Evolutionary conservation across 768 basidiomycete species (phyloP), one percentile per base, ranked within the genome.

Genomic region (Serendipita vermifera): DNA sequence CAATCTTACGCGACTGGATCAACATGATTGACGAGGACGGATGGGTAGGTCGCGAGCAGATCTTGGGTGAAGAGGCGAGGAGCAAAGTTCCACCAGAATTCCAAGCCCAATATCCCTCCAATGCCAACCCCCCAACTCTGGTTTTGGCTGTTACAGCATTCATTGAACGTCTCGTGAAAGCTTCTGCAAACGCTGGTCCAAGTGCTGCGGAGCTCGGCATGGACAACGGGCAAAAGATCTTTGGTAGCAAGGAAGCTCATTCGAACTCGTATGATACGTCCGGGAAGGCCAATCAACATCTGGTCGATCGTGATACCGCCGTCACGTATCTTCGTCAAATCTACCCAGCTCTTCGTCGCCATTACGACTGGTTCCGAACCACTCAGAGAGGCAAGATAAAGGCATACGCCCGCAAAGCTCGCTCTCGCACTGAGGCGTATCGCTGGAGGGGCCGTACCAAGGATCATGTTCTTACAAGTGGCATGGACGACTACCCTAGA

Each of bases 1-100:
- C 91, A 65, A 96, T 98, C 58, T 72, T 98, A 35, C 83, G 82
- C 64, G 79, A 82, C 59, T 98, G 93, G 93, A 81, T 96, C 51
- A 72, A 81, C 59, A 76, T 97, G 41, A 88, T 96, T 56, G 91
- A 98, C 65, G 85, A 87, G 33, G 79, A 96, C 61, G 93, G 93
- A 1, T 98, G 93, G 93, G 87, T 98, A 38, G 94, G 82, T 1
- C 77, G 93, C 24, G 93, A 98, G 69, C 93, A 98, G 68, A 97
- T 98, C 58, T 77, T 98, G 0, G 93, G 93, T 3, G 92, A 93
- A 62, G 93, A 98, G 71, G 92, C 93, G 15, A 80, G 94, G 51
- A 96, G 92, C 75, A 90, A 87, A 71, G 88, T 96, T 5, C 93
- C 93, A 5, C 59, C 71, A 38, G 85, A 97, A 66, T 98, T 98